Evolutionary conservation across 169 alveolate species (phyloP), one percentile per base, ranked within the genome.

Genomic region (Plasmodium relictum): DNA sequence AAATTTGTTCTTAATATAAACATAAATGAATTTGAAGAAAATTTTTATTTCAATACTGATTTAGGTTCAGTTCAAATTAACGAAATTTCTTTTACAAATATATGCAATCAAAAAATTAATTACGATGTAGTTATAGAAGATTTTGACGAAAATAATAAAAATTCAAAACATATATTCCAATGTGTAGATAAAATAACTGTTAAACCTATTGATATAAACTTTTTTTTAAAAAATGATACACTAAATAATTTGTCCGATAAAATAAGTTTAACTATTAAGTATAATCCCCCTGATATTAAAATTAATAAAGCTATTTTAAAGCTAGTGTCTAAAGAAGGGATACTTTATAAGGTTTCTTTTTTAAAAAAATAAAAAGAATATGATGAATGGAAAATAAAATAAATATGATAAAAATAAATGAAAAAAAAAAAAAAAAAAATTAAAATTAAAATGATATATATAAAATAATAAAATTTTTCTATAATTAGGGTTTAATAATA

Each of bases 91-190:
- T 83, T 83, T 83, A 83, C 61, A 22, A 83, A 83, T 83, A 42
- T 83, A 12, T 83, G 91, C 41, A 83, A 83, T 48, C 85, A 69
- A n/a, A 83, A 83, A 83, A 83, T 83, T 52, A 83, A 83, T 62
- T 83, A 83, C 45, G 91, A 83, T 44, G 91, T 83, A 42, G 62
- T 83, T 48, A 83, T 83, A 68, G 91, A 83, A 41, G 83, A 83
- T 83, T 83, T 62, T 83, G 91, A 83, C 12, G 91, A 83, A 61
- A 61, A 62, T n/a, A 68, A 83, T 37, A 66, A 83, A 68, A 83
- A 69, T 31, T 54, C 91, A 0, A 83, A 66, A 59, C 68, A 66
- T 4, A 68, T 83, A 68, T 83, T 83, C 50, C 85, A 83, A 26
- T 83, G 83, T 39, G 52, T 54, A 37, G 91, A 83, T 18, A 83